These are phyloP conservation scores for Penicillium herquei DNA, from an alignment of 495 filamentous ascomycete genomes.

Conservation along the genomic window DNA sequence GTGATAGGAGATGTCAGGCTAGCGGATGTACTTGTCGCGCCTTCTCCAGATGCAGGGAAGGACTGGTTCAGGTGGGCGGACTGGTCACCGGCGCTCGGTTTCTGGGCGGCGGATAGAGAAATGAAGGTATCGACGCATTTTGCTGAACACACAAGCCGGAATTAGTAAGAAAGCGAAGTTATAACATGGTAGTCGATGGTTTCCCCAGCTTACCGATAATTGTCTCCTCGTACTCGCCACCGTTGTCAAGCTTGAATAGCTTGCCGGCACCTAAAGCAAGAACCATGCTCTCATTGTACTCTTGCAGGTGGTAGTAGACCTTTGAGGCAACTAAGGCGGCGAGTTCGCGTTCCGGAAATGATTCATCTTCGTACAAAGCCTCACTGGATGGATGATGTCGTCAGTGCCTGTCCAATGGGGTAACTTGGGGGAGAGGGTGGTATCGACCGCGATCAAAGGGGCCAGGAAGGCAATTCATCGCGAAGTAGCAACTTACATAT, in stretches of 20 bases:
- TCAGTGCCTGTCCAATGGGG: slow-evolving; percentile 10
- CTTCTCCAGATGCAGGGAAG: slow-evolving; percentile 61
- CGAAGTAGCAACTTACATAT: slow-evolving; percentile 68
- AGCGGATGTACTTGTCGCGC: slow-evolving; percentile 63
- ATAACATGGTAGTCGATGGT: background rate
- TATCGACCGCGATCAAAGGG: slow-evolving; percentile 1
- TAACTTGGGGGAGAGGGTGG: slow-evolving; percentile 3
- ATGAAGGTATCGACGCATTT: slow-evolving; percentile 99
- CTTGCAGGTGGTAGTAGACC: slow-evolving; percentile 97
- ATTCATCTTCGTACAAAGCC: slow-evolving; percentile 94
- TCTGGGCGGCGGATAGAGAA: slow-evolving; percentile 70
- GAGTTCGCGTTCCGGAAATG: slow-evolving; percentile 89
- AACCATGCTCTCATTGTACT: slow-evolving; percentile 98
- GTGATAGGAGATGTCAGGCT: slow-evolving; percentile 82
- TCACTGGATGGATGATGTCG: slow-evolving; percentile 58
- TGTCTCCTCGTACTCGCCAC: slow-evolving; percentile 97
- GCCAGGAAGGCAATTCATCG: background rate
- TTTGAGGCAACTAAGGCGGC: slow-evolving; percentile 94
- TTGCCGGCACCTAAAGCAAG: slow-evolving; percentile 96
- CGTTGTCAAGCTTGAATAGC: slow-evolving; percentile 86
- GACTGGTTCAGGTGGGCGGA: slow-evolving; percentile 71
- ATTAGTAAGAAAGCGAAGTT: background rate
- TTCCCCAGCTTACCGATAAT: slow-evolving; percentile 64
- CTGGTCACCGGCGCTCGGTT: slow-evolving; percentile 54
- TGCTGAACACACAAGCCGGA: slow-evolving; percentile 38